A percentile compares a stretch with the other conserved stretches of the same genome.
phyloP scores from a whole-genome alignment of 768 basidiomycete genomes.

The Russula griseocarnosa region DNA sequence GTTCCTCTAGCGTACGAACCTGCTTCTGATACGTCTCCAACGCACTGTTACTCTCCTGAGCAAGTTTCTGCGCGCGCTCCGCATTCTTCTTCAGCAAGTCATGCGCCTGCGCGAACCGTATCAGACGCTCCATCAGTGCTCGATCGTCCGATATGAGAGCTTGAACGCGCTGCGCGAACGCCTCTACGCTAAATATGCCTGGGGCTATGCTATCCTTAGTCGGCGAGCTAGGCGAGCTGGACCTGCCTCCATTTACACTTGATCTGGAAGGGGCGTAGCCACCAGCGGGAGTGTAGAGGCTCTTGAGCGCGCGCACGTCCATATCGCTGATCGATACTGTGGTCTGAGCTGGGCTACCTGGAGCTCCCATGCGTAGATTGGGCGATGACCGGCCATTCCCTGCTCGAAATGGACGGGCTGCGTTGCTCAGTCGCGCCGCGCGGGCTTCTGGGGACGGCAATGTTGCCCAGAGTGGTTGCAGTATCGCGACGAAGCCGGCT shows the following conservation, averaged over 20 bases:
- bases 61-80: conserved; percentile 85
- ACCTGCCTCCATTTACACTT: conserved; percentile 27
- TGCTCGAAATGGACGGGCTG: conserved; percentile 45
- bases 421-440: conserved; percentile 52
- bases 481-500: conserved; percentile 52
- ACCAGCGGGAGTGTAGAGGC: conserved; percentile 55
- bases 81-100: conserved; percentile 91
- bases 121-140: conserved; percentile 74
- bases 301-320: conserved; percentile 82
- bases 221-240: conserved; percentile 20
- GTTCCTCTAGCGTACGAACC: conserved; percentile 72
- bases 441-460: conserved; percentile 85
- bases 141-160: conserved; percentile 81
- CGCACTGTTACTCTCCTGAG: conserved; percentile 72
- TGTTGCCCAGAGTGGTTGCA: conserved; percentile 73
- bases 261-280: conserved; percentile 10
- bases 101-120: conserved; percentile 84
- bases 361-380: conserved; percentile 31
- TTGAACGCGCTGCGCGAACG: conserved; percentile 72
- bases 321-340: conserved; percentile 68
- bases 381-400: conserved; percentile 34
- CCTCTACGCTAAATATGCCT: conserved; percentile 65
- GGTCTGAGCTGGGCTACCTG: conserved; percentile 38
- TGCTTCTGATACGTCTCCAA: conserved; percentile 91
- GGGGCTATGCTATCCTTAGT: conserved; percentile 19